Conservation (phyloP, 1,284 basidiomycete species). For the Coniferiporia sulphurascens region DNA sequence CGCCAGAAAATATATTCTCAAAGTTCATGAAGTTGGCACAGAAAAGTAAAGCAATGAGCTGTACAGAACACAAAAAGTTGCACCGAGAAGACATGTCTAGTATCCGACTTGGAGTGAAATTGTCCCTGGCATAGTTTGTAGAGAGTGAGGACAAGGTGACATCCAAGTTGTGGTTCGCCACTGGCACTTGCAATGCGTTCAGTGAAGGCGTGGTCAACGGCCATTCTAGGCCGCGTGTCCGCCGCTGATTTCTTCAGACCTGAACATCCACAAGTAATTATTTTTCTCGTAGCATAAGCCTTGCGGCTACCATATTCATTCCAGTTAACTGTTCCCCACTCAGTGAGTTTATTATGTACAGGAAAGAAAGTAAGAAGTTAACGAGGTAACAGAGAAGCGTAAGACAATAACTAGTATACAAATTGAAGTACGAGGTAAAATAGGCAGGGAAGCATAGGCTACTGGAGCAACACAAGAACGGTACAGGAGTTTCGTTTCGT, state of each 20-base stretch:
- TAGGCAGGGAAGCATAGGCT: background rate
- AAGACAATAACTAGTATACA: background rate
- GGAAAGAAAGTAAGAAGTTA: background rate
- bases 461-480: background rate
- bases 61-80: background rate
- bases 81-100: background rate
- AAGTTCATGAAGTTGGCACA: background rate
- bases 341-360: too few relatives aligned
- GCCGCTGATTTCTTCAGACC: too few relatives aligned
- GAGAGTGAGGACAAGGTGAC: background rate
- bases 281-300: too few relatives aligned
- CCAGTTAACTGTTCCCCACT: too few relatives aligned
- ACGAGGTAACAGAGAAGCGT: background rate
- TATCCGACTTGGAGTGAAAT: background rate
- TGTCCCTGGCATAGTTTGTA: background rate
- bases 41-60: background rate
- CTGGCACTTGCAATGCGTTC: too few relatives aligned
- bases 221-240: too few relatives aligned
- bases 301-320: too few relatives aligned
- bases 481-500: background rate
- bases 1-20: background rate
- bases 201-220: background rate
- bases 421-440: background rate
- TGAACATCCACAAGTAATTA: too few relatives aligned
- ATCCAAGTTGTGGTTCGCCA: background rate